Conservation (phyloP, 192 early-diverging fungal species). For the Entophlyctis luteolus region DNA sequence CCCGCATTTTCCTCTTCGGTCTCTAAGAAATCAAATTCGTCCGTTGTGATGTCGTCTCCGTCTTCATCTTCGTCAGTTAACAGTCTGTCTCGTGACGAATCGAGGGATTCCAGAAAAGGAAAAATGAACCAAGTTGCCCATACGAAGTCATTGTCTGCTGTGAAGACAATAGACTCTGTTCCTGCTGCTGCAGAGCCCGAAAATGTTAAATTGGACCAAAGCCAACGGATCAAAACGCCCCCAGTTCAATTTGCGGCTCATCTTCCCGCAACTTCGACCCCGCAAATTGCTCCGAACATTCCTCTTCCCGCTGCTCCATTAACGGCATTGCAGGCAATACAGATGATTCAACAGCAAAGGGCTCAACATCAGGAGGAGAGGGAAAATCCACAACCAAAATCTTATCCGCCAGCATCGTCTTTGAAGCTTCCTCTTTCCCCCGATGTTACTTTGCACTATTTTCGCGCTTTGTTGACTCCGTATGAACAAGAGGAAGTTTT, state of each 20-base stretch:
- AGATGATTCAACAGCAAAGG: too few relatives aligned
- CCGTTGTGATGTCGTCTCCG: too few relatives aligned
- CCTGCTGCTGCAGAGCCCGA: not conserved
- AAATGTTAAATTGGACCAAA: not conserved
- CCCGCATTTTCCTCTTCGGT: too few relatives aligned
- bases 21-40: too few relatives aligned
- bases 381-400: not conserved
- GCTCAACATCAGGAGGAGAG: too few relatives aligned
- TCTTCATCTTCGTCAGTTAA: too few relatives aligned
- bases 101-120: too few relatives aligned
- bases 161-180: not conserved
- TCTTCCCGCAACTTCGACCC: not conserved
- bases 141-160: not conserved
- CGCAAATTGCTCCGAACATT: not conserved
- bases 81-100: too few relatives aligned
- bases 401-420: conserved; percentile 1
- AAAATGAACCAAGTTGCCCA: too few relatives aligned
- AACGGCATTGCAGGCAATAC: not conserved
- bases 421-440: conserved; percentile 43
- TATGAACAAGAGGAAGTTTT: conserved; percentile 87
- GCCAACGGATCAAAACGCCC: not conserved
- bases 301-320: not conserved
- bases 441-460: conserved; percentile 41
- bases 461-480: conserved; percentile 57
- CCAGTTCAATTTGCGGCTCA: too few relatives aligned